Evolutionary conservation across 495 filamentous ascomycete species (phyloP).

Genomic region (Penicillium coffeae): DNA sequence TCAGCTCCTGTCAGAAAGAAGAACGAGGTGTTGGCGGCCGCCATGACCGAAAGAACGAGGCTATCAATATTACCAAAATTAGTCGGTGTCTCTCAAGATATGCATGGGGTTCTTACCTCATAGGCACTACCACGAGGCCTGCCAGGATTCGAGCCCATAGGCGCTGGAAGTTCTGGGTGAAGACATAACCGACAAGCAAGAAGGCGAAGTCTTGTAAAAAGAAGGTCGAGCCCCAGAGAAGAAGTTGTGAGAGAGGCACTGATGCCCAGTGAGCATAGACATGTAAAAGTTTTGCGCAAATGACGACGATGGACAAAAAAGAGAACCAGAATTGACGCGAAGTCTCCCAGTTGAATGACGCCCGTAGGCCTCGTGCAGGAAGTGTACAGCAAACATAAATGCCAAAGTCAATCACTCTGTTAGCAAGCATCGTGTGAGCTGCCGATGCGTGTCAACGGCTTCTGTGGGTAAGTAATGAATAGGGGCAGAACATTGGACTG

Average conservation of each 20-base stretch:
- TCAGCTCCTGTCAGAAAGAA: constrained; percentile 35
- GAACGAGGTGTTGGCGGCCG: constrained; percentile 35
- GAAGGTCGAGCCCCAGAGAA: constrained; percentile 27
- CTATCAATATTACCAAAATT: constrained; percentile 8
- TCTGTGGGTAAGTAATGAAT: no score
- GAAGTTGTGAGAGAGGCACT: constrained; percentile 10
- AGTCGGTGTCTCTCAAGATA: neutral
- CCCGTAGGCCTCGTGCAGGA: constrained; percentile 7
- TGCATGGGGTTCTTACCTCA: constrained; percentile 6
- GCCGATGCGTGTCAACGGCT: constrained; percentile 1
- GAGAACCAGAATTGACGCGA: constrained; percentile 20
- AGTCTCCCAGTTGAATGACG: constrained; percentile 9
- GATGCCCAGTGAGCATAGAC: constrained; percentile 25
- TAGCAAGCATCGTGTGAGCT: constrained; percentile 2
- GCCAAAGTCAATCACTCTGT: constrained; percentile 1
- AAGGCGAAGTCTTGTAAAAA: constrained; percentile 24
- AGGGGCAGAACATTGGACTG: neutral
- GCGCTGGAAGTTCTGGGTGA: constrained; percentile 9
- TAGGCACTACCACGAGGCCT: constrained; percentile 5
- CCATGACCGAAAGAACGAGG: constrained; percentile 33
- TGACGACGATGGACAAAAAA: constrained; percentile 16
- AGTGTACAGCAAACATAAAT: constrained; percentile 13
- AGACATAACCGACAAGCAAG: constrained; percentile 12
- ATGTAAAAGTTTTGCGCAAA: constrained; percentile 26
- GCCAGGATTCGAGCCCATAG: constrained; percentile 8